phyloP scores from a whole-genome alignment of 2,329 filamentous ascomycete species.

The Apiospora malaysiana region DNA sequence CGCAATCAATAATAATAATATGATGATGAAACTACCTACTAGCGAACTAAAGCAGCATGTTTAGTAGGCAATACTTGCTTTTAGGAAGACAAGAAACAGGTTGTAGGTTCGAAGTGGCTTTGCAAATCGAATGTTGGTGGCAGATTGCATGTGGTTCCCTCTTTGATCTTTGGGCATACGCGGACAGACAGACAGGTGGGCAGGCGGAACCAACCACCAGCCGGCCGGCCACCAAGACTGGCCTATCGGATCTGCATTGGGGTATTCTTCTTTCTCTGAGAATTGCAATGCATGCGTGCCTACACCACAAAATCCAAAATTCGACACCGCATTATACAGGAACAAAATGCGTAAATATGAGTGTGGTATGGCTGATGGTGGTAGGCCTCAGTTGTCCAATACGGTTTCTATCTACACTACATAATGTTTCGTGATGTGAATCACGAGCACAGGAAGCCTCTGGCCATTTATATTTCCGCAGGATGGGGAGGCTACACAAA shows the following conservation, averaged over 20 bases:
- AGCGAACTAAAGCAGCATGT: background rate
- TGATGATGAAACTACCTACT: background rate
- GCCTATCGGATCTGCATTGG: conserved; percentile 1
- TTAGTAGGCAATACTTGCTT: background rate
- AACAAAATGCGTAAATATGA: background rate
- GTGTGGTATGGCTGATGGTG: background rate
- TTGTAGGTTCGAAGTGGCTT: background rate
- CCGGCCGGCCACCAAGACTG: conserved; percentile 4
- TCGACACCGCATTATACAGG: too few species aligned
- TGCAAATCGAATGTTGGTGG: background rate
- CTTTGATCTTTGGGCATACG: background rate
- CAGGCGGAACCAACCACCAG: conserved; percentile 8
- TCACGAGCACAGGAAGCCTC: background rate
- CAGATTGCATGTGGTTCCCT: background rate
- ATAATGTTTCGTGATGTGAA: too few species aligned
- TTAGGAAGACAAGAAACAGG: background rate
- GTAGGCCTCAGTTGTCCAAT: background rate
- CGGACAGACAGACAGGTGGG: background rate
- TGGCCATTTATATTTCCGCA: background rate
- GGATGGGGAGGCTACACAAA: background rate
- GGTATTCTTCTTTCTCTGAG: background rate
- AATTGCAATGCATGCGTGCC: background rate
- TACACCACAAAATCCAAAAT: background rate
- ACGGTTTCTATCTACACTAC: background rate
- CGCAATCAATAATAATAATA: background rate